These are phyloP conservation scores for Trichoderma asperellum DNA, from an alignment of 2,329 filamentous ascomycete species.

Conservation along the genomic window DNA sequence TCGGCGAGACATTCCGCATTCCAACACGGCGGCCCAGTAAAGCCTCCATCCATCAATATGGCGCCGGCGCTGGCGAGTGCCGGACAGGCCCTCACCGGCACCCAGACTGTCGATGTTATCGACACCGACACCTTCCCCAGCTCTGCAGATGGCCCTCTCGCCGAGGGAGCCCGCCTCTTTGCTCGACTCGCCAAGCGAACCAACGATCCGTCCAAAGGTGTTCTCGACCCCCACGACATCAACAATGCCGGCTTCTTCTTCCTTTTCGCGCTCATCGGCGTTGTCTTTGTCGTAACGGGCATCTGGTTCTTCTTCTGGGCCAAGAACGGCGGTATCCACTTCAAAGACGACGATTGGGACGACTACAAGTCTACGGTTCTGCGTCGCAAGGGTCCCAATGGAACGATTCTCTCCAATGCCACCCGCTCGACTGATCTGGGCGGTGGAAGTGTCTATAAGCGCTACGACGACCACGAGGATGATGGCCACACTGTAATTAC, in stretches of 20 bases:
- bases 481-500: constrained; percentile 53
- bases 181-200: constrained; percentile 36
- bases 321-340: constrained; percentile 91
- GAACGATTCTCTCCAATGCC: constrained; percentile 79
- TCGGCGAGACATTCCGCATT: constrained; percentile 32
- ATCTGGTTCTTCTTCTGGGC: constrained; percentile 99
- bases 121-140: constrained; percentile 32
- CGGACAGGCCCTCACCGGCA: constrained; percentile 37
- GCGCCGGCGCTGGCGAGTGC: constrained; percentile 47
- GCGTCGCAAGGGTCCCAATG: constrained; percentile 85
- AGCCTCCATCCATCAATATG: constrained; percentile 37
- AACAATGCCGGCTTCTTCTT: constrained; percentile 77
- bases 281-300: constrained; percentile 70
- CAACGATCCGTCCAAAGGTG: constrained; percentile 51
- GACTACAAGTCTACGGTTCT: constrained; percentile 97
- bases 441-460: constrained; percentile 83
- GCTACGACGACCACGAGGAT: constrained; percentile 63
- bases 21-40: constrained; percentile 28
- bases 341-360: constrained; percentile 87
- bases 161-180: constrained; percentile 48
- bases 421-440: constrained; percentile 82
- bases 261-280: constrained; percentile 82
- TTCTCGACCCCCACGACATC: constrained; percentile 59
- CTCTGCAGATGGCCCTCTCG: constrained; percentile 47
- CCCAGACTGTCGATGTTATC: constrained; percentile 28